Evolutionary conservation across 108 stramenopile genomes (phyloP), one percentile per base, ranked within the genome.

Genomic region (Pseudonitzschia multiseries): DNA sequence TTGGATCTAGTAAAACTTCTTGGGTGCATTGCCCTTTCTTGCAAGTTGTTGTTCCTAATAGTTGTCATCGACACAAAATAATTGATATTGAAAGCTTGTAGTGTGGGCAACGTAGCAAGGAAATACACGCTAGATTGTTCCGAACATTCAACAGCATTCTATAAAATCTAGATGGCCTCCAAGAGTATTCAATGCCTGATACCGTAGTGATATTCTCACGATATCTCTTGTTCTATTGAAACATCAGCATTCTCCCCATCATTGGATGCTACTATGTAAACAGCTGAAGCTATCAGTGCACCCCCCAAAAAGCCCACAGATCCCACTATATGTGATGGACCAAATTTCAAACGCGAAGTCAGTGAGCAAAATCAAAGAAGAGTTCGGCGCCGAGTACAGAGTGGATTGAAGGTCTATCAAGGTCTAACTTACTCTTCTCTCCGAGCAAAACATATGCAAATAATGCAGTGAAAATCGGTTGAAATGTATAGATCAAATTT

Each of bases 401-500:
- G 31, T 29, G 18, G 3, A 8, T 4, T 9, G 15, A 62, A 40
- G 40, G 53, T 8, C 32, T 29, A 15, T 9, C 4, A 36, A 56
- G 54, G 2, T 24, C 14, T 40, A 40, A 62, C 61, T 62, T n/a
- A 62, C 61, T 71, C 12, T 75, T 83, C 67, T 96, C 95, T 22
- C 91, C 92, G 43, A 96, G 74, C 26, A 94, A 61, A 18, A 81
- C 36, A 21, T 70, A 92, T 4, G 93, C 93, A 86, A 96, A 93
- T 18, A 89, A 31, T n/a, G 91, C 89, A 4, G 90, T 87, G 56
- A 88, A 93, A 6, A 96, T 74, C 8, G 95, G 95, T 65, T 96
- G 95, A 14, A 92, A 80, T 13, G 95, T 89, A 68, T 96, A 93
- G 21, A 96, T 90, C 59, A 95, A 71, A 75, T 93, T 95, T 0